A percentile compares a stretch with the other conserved stretches of the same genome.
Conservation (phyloP, 306 rosid genomes). For the Sindora glabra region DNA sequence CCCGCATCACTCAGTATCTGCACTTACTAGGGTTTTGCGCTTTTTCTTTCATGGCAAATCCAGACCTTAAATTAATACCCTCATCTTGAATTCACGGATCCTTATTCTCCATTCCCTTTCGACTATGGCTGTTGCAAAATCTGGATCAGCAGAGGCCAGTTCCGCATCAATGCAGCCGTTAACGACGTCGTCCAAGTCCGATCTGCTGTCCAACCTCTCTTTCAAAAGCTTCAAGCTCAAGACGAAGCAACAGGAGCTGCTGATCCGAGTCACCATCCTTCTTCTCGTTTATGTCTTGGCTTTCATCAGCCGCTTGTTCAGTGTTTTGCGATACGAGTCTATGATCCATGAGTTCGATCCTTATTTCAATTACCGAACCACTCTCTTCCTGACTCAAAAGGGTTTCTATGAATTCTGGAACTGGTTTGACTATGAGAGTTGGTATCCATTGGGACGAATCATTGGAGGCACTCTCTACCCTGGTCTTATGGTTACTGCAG, state of each 20-base stretch:
- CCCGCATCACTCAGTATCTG: neutral
- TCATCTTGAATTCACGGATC: neutral
- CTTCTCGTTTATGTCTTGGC: slow-evolving; percentile 73
- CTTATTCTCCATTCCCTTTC: neutral
- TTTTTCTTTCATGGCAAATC: too few relatives aligned
- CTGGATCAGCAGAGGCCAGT: slow-evolving; percentile 15
- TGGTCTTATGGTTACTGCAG: slow-evolving; percentile 95
- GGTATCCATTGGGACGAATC: slow-evolving; percentile 96
- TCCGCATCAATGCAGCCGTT: slow-evolving; percentile 4
- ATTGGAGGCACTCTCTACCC: slow-evolving; percentile 95
- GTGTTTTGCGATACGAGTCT: slow-evolving; percentile 92
- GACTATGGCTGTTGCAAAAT: slow-evolving; percentile 27
- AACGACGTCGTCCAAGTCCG: slow-evolving; percentile 22
- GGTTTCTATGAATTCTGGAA: slow-evolving; percentile 98
- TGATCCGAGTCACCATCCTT: slow-evolving; percentile 70
- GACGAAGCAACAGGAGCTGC: slow-evolving; percentile 93
- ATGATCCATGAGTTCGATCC: slow-evolving; percentile 99
- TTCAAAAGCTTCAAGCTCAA: slow-evolving; percentile 67
- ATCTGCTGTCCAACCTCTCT: slow-evolving; percentile 31
- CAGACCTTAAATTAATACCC: neutral
- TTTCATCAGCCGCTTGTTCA: slow-evolving; percentile 88
- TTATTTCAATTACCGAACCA: slow-evolving; percentile 93
- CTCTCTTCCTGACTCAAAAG: slow-evolving; percentile 60
- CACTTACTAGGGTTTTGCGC: neutral
- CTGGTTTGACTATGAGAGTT: slow-evolving; percentile 96